Conservation (phyloP, 2,329 filamentous ascomycete species). For the Amylocarpus encephaloides region DNA sequence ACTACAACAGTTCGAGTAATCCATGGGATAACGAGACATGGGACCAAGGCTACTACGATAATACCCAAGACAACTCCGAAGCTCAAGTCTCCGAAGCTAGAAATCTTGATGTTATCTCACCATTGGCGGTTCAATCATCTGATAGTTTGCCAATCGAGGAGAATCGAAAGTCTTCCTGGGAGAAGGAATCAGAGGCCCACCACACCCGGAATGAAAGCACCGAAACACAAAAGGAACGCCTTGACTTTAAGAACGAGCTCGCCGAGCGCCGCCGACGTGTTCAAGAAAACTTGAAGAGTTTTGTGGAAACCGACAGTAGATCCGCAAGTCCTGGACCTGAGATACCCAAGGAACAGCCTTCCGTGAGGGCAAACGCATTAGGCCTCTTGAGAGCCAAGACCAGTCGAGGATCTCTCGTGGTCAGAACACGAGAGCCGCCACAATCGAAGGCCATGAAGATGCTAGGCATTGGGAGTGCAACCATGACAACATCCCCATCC, state of each 20-base stretch:
- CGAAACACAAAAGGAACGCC: constrained; percentile 49
- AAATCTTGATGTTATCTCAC: constrained; percentile 11
- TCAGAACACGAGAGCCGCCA: constrained; percentile 37
- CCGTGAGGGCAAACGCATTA: constrained; percentile 48
- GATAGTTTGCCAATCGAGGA: constrained; percentile 12
- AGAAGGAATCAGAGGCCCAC: constrained; percentile 24
- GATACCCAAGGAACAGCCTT: constrained; percentile 30
- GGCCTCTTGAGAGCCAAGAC: constrained; percentile 60
- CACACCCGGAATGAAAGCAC: constrained; percentile 44
- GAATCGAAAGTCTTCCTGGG: constrained; percentile 21
- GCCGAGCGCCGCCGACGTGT: constrained; percentile 65
- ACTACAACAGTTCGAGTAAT: constrained; percentile 35
- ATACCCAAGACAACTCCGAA: constrained; percentile 12
- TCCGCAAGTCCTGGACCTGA: constrained; percentile 30
- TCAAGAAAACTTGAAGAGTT: constrained; percentile 65
- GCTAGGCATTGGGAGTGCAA: constrained; percentile 46
- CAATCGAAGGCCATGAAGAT: constrained; percentile 55
- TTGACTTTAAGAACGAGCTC: constrained; percentile 69
- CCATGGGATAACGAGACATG: constrained; percentile 38
- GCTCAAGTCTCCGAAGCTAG: constrained; percentile 3
- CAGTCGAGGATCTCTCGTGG: constrained; percentile 59
- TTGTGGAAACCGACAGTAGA: constrained; percentile 54
- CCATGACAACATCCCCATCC: constrained; percentile 37
- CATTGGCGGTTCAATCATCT: constrained; percentile 13
- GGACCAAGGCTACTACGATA: constrained; percentile 20